Evolutionary conservation across 1,284 basidiomycete genomes (phyloP), one percentile per base, ranked within the genome.

Genomic region (Ustilago curta): DNA sequence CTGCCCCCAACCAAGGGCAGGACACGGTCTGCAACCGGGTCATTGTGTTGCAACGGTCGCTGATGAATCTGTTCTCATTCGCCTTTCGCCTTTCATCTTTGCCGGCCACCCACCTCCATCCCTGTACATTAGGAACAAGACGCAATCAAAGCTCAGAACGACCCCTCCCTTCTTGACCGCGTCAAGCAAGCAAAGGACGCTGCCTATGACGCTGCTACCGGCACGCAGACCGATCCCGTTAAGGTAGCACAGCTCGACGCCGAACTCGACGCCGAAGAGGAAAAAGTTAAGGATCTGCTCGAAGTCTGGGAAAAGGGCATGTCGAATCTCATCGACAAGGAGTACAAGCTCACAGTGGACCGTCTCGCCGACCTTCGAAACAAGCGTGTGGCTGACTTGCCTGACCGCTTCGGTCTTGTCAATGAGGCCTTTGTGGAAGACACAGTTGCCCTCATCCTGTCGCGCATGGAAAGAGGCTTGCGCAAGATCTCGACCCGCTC

Each of bases 391-490:
- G 35, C 72, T 2, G 78, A 77, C 37, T 59, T 82, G 19, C 77
- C 79, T 1, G 80, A 82, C 29, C 71, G 75, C n/a, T 82, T 82
- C 32, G 77, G 77, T 5, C 58, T 66, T 3, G 27, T 80, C 49
- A 75, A 76, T 37, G 77, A 82, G 59, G 71, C 65, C 8, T 75
- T 77, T n/a, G 79, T 78, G 39, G 77, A 82, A 42, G 77, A 77
- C 49, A 70, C 78, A 40, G 80, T 80, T 9, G 71, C 71, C 4
- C 55, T 61, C 27, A 59, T 71, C 45, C 72, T 82, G 35, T 70
- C 56, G 52, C 73, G 75, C 12, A 56, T 82, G 53, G 77, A 81
- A 37, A 57, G 71, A 16, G 69, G 70, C 11, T 55, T 70, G 21
- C 60, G 76, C 47, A 81, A 81, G 71, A 40, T 81, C 42, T 45